Evolutionary conservation across 2,329 filamentous ascomycete species (phyloP), one percentile per base, ranked within the genome.

Genomic region (Thermochaetoides dissita): DNA sequence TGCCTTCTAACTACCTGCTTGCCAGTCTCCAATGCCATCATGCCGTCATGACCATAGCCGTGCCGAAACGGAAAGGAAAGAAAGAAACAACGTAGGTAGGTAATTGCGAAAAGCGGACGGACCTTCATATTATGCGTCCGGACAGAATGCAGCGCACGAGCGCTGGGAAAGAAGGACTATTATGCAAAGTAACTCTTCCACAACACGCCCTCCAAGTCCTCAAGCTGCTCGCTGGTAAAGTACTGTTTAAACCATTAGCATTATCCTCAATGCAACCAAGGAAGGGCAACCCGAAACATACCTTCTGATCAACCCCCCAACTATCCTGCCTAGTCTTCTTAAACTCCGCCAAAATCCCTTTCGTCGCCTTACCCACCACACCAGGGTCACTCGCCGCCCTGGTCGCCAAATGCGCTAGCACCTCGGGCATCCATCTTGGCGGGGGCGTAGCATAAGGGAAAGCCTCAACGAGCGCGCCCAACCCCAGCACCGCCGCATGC

Each of bases 131-230:
- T 24, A 24, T 24, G 17, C 17, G 17, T 24, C 5, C 17, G 5
- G 17, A 5, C 17, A 24, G 17, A 24, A 24, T 24, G 34, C 10
- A 32, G 10, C 17, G 24, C 17, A 12, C 10, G 12, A 36, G 28
- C 12, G 24, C 11, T 28, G 24, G 10, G 7, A 10, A 5, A 10
- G 8, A 10, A 8, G 33, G 11, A 34, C 36, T 10, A 37, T 60
- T 67, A 94, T 34, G 88, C 93, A 67, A 98, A 98, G 60, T 98
- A 98, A 62, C 89, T 96, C 79, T 98, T 98, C 91, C 91, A 98
- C 40, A 98, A 68, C 38, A 98, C 93, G 40, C 91, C 91, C 55
- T 95, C 88, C 45, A 98, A 63, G 57, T 96, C 89, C 61, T 96
- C 91, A 8, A 98, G 68, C 57, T 98, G 89, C 53, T 96, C 91